Evolutionary conservation across 176 grass and related monocot species (phyloP), one percentile per base, ranked within the genome.

Genomic region (Musa troglodytarum): DNA sequence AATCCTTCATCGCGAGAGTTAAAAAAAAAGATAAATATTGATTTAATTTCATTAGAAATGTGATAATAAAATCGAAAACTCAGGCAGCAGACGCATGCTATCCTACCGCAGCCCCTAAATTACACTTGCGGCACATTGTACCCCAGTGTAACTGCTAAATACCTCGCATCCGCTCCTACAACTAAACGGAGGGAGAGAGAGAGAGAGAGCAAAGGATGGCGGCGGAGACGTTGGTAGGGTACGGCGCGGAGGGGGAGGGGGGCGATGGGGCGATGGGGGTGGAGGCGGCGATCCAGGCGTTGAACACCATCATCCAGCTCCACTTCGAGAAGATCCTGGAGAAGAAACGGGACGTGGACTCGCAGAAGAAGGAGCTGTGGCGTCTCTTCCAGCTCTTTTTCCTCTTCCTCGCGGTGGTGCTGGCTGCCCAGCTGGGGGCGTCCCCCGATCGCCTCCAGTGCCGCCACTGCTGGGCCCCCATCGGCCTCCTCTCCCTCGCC

Each of bases 381-480:
- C 67, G 67, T 5, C 67, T 69, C 67, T 69, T 69, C 29, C 67
- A 69, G 67, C 67, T 69, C 15, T 69, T 69, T 43, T 69, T 69
- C 34, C 67, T 69, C 24, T 69, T 73, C 52, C 71, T 73, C 10
- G 71, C 50, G 8, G n/a, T 73, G 21, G 51, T 73, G 3, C 52
- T 73, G 11, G 71, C 51, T 1, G 71, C 71, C 20, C 71, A 73
- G 52, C 52, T 73, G 50, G 71, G 71, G 12, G 71, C 71, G 17
- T 23, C 71, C 3, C 71, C 71, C 52, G 71, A 53, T 20, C 71
- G 71, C 11, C 71, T 73, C 19, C 71, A 73, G 71, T 73, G 71
- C 71, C 71, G 71, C 20, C 71, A 73, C 52, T 73, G 71, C 71
- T 73, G 71, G 71, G 52, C 71, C 12, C 71, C 71, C 23, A 73